Conservation (phyloP, 306 rosid species). For the Sicyos edulis region DNA sequence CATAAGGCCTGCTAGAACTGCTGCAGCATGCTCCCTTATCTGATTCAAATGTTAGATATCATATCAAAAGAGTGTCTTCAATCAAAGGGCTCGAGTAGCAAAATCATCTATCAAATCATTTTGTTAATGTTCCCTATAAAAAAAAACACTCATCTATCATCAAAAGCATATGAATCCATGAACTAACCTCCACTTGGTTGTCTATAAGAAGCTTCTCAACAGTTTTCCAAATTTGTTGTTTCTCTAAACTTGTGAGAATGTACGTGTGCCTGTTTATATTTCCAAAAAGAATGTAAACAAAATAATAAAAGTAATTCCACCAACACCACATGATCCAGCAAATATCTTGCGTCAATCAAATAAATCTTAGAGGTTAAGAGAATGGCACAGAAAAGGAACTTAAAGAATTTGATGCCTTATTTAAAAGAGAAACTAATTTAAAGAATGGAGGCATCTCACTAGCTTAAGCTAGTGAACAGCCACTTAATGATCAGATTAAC, state of each 20-base stretch:
- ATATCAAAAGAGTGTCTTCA: not conserved
- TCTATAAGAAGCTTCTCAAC: slow-evolving; percentile 87
- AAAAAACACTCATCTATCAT: not conserved
- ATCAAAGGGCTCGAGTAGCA: not conserved
- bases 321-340: not conserved
- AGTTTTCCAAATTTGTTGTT: slow-evolving; percentile 75
- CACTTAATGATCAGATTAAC: not conserved
- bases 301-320: not conserved
- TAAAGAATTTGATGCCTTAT: not conserved
- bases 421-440: not conserved
- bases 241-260: slow-evolving; percentile 60
- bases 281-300: slow-evolving; percentile 14
- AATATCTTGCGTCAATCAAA: not conserved
- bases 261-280: slow-evolving; percentile 75
- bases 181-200: slow-evolving; percentile 97
- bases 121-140: no score
- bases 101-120: not conserved
- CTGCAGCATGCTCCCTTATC: slow-evolving; percentile 98
- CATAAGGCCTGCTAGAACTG: slow-evolving; percentile 94
- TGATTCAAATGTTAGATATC: slow-evolving; percentile 32
- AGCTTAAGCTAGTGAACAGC: not conserved
- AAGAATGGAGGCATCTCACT: not conserved
- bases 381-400: not conserved
- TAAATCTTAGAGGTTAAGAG: not conserved
- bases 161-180: slow-evolving; percentile 18